Percentiles rank a stretch among this genome's conserved stretches.
phyloP scores from a whole-genome alignment of 1,139 yeast species.

The Geotrichum candidum region DNA sequence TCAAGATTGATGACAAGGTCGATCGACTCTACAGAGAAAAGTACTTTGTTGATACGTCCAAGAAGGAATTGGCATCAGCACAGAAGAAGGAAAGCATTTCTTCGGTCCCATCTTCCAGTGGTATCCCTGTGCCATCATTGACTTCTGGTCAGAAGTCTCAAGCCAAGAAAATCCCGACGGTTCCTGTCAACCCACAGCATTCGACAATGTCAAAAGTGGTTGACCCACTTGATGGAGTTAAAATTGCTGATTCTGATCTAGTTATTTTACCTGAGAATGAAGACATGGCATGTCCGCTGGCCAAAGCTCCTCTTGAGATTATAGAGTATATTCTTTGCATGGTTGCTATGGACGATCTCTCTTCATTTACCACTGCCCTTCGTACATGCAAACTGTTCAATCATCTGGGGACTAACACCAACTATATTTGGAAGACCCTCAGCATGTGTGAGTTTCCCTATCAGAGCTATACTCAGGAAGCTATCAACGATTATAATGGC shows the following conservation, averaged over 20 bases:
- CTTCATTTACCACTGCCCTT: constrained; percentile 62
- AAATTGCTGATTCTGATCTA: constrained; percentile 35
- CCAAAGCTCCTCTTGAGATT: constrained; percentile 59
- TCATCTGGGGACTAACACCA: constrained; percentile 52
- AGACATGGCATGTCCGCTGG: constrained; percentile 48
- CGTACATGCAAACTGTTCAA: constrained; percentile 59
- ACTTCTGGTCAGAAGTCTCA: background rate
- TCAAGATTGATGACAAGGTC: constrained; percentile 50
- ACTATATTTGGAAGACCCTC: constrained; percentile 52
- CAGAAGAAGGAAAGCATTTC: background rate
- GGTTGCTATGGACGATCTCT: constrained; percentile 46
- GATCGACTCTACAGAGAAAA: constrained; percentile 63
- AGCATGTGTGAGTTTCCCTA: constrained; percentile 51
- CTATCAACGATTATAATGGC: constrained; percentile 6
- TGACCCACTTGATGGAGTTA: constrained; percentile 27
- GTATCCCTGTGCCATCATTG: background rate
- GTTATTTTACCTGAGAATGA: constrained; percentile 39
- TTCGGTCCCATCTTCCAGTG: background rate
- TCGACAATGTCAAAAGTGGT: background rate
- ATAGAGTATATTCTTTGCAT: constrained; percentile 50
- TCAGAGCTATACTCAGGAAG: constrained; percentile 39
- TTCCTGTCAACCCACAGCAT: background rate
- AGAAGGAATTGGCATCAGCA: background rate
- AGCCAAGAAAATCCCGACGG: background rate
- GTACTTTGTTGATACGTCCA: constrained; percentile 23